Percentiles rank a stretch among this genome's conserved stretches.
Evolutionary conservation across 2,329 filamentous ascomycete genomes (phyloP).

Genomic region (Colletotrichum chlorophyti): DNA sequence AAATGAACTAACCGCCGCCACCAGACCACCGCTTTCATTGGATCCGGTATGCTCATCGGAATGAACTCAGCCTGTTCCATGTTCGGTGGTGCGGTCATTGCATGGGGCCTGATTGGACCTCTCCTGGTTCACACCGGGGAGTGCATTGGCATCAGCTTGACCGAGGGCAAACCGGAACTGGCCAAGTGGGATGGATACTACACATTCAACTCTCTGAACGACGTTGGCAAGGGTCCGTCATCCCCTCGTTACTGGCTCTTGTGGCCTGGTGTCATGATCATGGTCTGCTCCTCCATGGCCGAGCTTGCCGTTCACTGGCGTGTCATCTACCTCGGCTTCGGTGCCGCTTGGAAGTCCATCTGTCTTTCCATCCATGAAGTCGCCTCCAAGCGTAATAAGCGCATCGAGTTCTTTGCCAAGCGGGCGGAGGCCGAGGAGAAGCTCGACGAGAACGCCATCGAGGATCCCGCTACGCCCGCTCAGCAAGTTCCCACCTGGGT

Average conservation of each 20-base stretch:
- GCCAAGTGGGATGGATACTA: slow-evolving; percentile 39
- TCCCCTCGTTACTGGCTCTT: slow-evolving; percentile 51
- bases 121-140: slow-evolving; percentile 57
- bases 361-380: slow-evolving; percentile 38
- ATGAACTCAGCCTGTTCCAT: slow-evolving; percentile 65
- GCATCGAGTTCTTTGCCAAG: slow-evolving; percentile 40
- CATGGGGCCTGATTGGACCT: slow-evolving; percentile 60
- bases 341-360: slow-evolving; percentile 40
- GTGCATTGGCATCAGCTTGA: slow-evolving; percentile 50
- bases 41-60: slow-evolving; percentile 57
- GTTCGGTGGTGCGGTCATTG: slow-evolving; percentile 60
- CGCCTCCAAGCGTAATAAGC: slow-evolving; percentile 40
- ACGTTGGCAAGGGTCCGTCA: slow-evolving; percentile 36
- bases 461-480: slow-evolving; percentile 47
- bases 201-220: slow-evolving; percentile 40
- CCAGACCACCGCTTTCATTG: slow-evolving; percentile 68
- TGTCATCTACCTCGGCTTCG: slow-evolving; percentile 43
- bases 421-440: slow-evolving; percentile 44
- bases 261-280: slow-evolving; percentile 53
- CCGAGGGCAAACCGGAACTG: slow-evolving; percentile 27
- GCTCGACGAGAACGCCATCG: slow-evolving; percentile 40
- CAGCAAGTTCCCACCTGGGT: slow-evolving; percentile 61
- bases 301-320: slow-evolving; percentile 49
- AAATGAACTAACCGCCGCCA: no score
- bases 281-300: slow-evolving; percentile 47